Conservation (phyloP, 163 green algal genomes). For the Scenedesmus sp. region DNA sequence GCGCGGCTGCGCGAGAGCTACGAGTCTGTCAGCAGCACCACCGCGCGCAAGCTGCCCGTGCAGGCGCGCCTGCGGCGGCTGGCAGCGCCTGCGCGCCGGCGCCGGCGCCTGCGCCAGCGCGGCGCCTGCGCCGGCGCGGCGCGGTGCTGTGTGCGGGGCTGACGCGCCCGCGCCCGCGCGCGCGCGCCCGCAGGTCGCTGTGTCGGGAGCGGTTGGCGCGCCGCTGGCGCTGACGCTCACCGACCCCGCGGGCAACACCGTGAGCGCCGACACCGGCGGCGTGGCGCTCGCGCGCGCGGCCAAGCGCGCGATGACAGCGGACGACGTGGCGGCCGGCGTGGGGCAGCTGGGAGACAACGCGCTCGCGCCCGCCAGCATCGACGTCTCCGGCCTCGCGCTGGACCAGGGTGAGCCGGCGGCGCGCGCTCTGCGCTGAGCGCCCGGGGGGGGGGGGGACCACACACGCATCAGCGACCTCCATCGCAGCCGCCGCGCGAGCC, state of each 20-base stretch:
- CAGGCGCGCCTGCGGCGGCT: conserved; percentile 44
- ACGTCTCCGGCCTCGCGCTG: conserved; percentile 47
- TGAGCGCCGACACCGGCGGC: conserved; percentile 4
- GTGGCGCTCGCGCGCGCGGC: conserved; percentile 52
- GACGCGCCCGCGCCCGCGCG: too few relatives aligned
- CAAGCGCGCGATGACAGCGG: conserved; percentile 43
- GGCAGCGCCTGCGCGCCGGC: too few relatives aligned
- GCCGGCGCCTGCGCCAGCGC: too few relatives aligned
- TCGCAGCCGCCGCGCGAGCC: neutral
- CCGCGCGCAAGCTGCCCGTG: conserved; percentile 54
- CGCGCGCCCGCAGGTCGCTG: conserved; percentile 41
- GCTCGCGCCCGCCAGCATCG: conserved; percentile 34
- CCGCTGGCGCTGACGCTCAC: conserved; percentile 59
- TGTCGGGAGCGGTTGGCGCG: conserved; percentile 48
- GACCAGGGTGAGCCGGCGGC: conserved; percentile 23
- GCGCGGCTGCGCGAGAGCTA: conserved; percentile 55
- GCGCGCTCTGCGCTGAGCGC: neutral
- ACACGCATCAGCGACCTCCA: too few relatives aligned
- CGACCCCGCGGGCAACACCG: conserved; percentile 35
- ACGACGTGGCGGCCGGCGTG: conserved; percentile 57
- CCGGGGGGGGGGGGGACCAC: too few relatives aligned
- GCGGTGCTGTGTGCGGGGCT: too few relatives aligned
- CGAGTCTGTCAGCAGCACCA: conserved; percentile 43
- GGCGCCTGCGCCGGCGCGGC: too few relatives aligned
- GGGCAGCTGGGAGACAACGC: conserved; percentile 52